These are phyloP conservation scores for Carallia brachiata DNA, from an alignment of 345 rosid species.

Conservation along the genomic window DNA sequence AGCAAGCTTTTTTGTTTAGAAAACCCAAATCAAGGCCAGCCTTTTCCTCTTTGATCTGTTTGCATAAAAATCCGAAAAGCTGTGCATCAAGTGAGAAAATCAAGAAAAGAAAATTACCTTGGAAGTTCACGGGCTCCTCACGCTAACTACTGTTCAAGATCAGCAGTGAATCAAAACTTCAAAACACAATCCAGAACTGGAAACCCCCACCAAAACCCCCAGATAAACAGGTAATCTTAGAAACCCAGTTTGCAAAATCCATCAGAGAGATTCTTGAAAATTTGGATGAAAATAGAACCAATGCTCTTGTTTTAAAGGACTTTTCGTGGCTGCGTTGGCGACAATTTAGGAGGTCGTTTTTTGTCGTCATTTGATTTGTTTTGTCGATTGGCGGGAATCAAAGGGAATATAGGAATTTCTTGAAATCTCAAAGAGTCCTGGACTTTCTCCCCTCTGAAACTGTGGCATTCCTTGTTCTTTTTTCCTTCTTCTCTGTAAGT, in stretches of 20 bases:
- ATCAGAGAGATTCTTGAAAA: slow-evolving; percentile 21
- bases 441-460: slow-evolving; percentile 12
- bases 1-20: not conserved
- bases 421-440: slow-evolving; percentile 30
- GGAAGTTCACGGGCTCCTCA: slow-evolving; percentile 18
- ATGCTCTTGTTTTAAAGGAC: slow-evolving; percentile 35
- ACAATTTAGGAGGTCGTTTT: slow-evolving; percentile 46
- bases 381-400: slow-evolving; percentile 43
- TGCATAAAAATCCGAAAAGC: slow-evolving; percentile 1
- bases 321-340: slow-evolving; percentile 46
- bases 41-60: not conserved
- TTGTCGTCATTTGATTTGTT: slow-evolving; percentile 53
- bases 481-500: not conserved
- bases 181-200: slow-evolving; percentile 17
- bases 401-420: slow-evolving; percentile 71
- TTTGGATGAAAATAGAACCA: slow-evolving; percentile 24
- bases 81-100: slow-evolving; percentile 10
- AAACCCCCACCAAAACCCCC: slow-evolving; percentile 22
- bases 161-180: slow-evolving; percentile 22
- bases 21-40: not conserved
- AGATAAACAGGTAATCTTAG: slow-evolving; percentile 25
- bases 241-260: slow-evolving; percentile 13
- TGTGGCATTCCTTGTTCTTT: not conserved
- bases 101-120: slow-evolving; percentile 33
- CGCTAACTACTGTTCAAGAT: slow-evolving; percentile 14